These are phyloP conservation scores for Blastobotrys proliferans DNA, from an alignment of 1,139 yeast species.

Conservation along the genomic window DNA sequence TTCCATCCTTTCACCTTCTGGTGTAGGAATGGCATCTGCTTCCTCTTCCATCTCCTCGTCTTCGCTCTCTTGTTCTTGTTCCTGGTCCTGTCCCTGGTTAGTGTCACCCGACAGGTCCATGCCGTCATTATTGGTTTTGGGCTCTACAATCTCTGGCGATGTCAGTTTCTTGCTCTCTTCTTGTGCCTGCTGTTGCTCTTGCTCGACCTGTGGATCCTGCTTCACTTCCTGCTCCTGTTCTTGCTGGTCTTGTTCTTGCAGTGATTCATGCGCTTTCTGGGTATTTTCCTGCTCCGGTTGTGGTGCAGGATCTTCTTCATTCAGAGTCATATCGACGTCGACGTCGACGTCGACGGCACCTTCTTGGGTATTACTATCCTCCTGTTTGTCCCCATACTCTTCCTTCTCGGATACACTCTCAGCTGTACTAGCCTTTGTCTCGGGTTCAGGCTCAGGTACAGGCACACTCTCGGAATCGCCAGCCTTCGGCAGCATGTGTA, in stretches of 20 bases:
- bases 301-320: background rate
- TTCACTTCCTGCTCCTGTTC: background rate
- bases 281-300: background rate
- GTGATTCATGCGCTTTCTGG: background rate
- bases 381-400: background rate
- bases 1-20: too few species aligned
- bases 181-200: background rate
- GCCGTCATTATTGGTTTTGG: background rate
- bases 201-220: background rate
- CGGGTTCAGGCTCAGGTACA: slow-evolving; percentile 1
- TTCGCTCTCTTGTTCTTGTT: background rate
- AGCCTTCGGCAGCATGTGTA: background rate
- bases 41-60: background rate
- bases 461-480: background rate
- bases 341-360: background rate
- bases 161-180: background rate
- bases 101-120: too few species aligned
- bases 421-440: background rate
- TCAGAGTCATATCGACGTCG: background rate
- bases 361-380: background rate
- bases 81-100: too few species aligned
- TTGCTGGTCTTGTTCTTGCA: background rate
- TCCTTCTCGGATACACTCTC: background rate
- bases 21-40: background rate
- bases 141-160: background rate